phyloP scores from a whole-genome alignment of 1,284 basidiomycete species.

The Hypsizygus ulmarius region DNA sequence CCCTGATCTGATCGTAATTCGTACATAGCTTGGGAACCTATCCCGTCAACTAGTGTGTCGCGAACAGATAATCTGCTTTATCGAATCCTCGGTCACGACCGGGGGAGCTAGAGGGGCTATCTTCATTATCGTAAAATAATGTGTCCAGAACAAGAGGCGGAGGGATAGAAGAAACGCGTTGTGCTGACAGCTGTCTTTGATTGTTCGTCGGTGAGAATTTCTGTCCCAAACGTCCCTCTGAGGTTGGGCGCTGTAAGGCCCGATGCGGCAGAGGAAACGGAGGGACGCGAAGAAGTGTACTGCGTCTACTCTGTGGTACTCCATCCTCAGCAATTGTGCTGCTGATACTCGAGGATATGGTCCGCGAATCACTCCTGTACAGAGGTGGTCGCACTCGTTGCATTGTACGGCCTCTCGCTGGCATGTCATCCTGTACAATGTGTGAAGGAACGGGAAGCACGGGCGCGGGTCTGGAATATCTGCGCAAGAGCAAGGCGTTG shows the following conservation, averaged over 20 bases:
- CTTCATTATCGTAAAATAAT: no score
- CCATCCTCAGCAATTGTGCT: background rate
- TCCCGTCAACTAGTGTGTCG: no score
- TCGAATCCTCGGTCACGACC: no score
- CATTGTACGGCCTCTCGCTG: slow-evolving; percentile 5
- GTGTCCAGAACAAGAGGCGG: slow-evolving; percentile 3
- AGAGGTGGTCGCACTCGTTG: background rate
- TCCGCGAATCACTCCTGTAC: slow-evolving; percentile 2
- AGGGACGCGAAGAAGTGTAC: slow-evolving; percentile 8
- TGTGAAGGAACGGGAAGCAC: background rate
- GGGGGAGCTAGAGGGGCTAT: no score
- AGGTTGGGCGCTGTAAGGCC: slow-evolving; percentile 1
- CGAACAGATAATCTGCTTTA: no score
- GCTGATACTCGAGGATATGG: background rate
- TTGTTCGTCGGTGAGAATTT: background rate
- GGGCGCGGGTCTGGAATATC: background rate
- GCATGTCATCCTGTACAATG: background rate
- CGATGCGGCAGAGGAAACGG: slow-evolving; percentile 12
- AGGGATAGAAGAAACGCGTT: slow-evolving; percentile 3
- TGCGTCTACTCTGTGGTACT: background rate
- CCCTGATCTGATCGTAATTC: no score
- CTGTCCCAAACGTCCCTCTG: background rate
- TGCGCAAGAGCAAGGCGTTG: background rate
- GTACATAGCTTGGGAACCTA: no score
- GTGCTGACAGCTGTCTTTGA: background rate